Evolutionary conservation across 2,329 filamentous ascomycete species (phyloP).

Genomic region (Sarocladium brachiariae): DNA sequence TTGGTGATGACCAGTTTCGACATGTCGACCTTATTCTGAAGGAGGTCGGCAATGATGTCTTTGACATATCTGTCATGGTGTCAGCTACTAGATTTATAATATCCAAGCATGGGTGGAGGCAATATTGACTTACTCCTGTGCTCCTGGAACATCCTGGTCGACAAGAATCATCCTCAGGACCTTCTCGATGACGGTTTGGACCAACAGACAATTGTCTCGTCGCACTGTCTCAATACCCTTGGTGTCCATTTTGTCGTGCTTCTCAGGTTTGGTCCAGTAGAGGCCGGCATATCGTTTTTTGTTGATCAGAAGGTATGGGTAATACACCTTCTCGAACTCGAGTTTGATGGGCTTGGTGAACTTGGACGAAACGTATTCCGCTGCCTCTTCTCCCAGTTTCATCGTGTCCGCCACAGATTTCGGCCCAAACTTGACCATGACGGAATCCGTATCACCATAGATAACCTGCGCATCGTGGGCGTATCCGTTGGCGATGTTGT

Average conservation of each 20-base stretch:
- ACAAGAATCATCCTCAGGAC: conserved; percentile 94
- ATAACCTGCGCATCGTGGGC: conserved; percentile 93
- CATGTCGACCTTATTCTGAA: conserved; percentile 98
- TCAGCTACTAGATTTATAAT: too few relatives aligned
- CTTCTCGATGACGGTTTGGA: conserved; percentile 96
- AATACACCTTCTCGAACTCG: conserved; percentile 99
- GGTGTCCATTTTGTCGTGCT: conserved; percentile 99
- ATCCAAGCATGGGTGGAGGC: too few relatives aligned
- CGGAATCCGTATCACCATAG: conserved; percentile 97
- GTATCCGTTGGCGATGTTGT: conserved; percentile 91
- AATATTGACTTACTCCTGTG: conserved; percentile 74
- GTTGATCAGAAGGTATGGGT: conserved; percentile 96
- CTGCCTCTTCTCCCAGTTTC: conserved; percentile 91
- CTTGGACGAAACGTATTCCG: conserved; percentile 79
- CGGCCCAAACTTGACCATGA: conserved; percentile 98
- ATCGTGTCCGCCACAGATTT: conserved; percentile 82
- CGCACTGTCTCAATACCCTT: conserved; percentile 99
- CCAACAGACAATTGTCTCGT: conserved; percentile 89
- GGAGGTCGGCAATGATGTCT: conserved; percentile 84
- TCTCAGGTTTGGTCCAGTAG: conserved; percentile 90
- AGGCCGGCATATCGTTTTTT: conserved; percentile 99
- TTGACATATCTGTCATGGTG: conserved; percentile 71
- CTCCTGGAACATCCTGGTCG: conserved; percentile 80
- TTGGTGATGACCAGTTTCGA: conserved; percentile 99
- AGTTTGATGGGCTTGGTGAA: conserved; percentile 97